These are phyloP conservation scores for Gilbertella persicaria DNA, from an alignment of 371 early-diverging fungal genomes.

Conservation along the genomic window DNA sequence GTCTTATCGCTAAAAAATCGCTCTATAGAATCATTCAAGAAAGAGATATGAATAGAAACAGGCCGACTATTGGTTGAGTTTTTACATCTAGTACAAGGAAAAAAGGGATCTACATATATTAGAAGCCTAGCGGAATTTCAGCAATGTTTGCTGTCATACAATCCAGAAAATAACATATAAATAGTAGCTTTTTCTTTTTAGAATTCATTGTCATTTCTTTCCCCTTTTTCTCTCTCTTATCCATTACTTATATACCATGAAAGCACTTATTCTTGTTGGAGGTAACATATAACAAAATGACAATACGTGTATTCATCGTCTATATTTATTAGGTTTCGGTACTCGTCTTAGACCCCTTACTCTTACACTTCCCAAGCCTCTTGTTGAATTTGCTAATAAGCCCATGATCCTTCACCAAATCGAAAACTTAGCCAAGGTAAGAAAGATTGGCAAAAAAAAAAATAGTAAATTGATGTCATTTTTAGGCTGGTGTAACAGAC, in stretches of 20 bases:
- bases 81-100: not conserved
- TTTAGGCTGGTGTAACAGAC: slow-evolving; percentile 94
- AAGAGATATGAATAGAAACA: too few species aligned
- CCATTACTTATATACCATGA: too few species aligned
- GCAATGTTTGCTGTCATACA: not conserved
- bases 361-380: slow-evolving; percentile 97
- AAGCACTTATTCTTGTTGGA: slow-evolving; percentile 98
- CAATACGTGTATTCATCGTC: not conserved
- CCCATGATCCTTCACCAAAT: slow-evolving; percentile 99
- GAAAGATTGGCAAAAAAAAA: slow-evolving; percentile 1
- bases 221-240: slow-evolving; percentile 6
- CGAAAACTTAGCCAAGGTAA: slow-evolving; percentile 93
- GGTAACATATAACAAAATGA: slow-evolving; percentile 28
- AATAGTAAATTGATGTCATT: not conserved
- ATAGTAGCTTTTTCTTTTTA: not conserved
- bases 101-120: slow-evolving; percentile 3
- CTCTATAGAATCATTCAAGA: too few species aligned
- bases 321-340: slow-evolving; percentile 80
- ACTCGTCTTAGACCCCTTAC: slow-evolving; percentile 99
- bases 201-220: slow-evolving; percentile 9
- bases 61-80: too few species aligned
- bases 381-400: slow-evolving; percentile 98
- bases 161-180: slow-evolving; percentile 10
- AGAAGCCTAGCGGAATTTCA: slow-evolving; percentile 4
- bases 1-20: not conserved